Percentiles rank a stretch among this genome's conserved stretches.
Conservation (phyloP, 495 filamentous ascomycete genomes). For the Ascobolus immersus region DNA sequence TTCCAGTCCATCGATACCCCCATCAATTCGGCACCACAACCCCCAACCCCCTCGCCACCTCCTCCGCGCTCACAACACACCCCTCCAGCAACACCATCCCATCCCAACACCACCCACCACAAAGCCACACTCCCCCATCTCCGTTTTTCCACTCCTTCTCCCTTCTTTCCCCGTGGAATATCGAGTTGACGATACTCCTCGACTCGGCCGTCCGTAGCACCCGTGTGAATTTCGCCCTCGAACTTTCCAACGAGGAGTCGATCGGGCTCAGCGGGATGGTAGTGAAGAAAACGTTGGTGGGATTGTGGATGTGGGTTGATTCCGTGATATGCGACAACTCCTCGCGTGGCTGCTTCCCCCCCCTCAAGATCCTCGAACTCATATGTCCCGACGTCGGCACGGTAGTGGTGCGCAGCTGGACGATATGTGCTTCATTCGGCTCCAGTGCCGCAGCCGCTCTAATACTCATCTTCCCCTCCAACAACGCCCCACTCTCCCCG, state of each 20-base stretch:
- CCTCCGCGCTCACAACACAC: slow-evolving; percentile 28
- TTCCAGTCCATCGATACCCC: no score
- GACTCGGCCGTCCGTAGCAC: slow-evolving; percentile 17
- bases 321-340: not conserved
- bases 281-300: not conserved
- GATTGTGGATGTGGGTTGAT: slow-evolving; percentile 1
- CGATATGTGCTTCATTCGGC: slow-evolving; percentile 9
- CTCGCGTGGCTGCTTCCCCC: not conserved
- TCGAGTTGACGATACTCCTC: slow-evolving; percentile 9
- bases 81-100: slow-evolving; percentile 37
- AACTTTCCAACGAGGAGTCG: slow-evolving; percentile 4
- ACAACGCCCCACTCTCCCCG: not conserved
- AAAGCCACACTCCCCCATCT: slow-evolving; percentile 25
- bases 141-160: slow-evolving; percentile 23
- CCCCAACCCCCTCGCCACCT: slow-evolving; percentile 24
- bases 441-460: not conserved
- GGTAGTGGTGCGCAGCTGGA: slow-evolving; percentile 13
- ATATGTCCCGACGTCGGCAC: not conserved
- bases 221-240: slow-evolving; percentile 16
- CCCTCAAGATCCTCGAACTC: no score
- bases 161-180: slow-evolving; percentile 3
- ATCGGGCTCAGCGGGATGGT: not conserved
- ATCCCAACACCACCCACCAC: slow-evolving; percentile 38
- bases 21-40: slow-evolving; percentile 22
- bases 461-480: slow-evolving; percentile 1